Evolutionary conservation across 2,329 filamentous ascomycete genomes (phyloP).

Genomic region (Blastomyces emzantsi): DNA sequence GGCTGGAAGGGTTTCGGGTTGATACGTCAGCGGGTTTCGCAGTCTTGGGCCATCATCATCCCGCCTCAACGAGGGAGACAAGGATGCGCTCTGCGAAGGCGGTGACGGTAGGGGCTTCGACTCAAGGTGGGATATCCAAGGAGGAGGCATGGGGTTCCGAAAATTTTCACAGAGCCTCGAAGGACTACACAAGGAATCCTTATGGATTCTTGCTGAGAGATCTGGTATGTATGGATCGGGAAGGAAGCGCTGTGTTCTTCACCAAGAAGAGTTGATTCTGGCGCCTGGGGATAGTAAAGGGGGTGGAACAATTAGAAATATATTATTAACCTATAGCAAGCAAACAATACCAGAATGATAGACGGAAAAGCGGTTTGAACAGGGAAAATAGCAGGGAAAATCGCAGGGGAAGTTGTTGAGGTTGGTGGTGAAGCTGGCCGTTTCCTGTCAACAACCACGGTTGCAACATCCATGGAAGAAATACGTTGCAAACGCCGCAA

Average conservation of each 20-base stretch:
- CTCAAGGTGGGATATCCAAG: background rate
- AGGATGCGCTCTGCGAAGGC: background rate
- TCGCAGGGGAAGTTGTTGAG: background rate
- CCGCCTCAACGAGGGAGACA: background rate
- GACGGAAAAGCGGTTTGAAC: background rate
- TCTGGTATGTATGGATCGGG: background rate
- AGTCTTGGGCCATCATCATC: background rate
- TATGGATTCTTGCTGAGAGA: too few species aligned
- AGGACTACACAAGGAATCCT: background rate
- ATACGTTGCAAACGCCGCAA: background rate
- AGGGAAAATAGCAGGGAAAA: too few species aligned
- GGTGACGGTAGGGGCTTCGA: constrained; percentile 1
- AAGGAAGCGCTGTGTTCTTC: background rate
- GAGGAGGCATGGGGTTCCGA: background rate
- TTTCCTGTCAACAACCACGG: background rate
- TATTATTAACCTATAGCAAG: background rate
- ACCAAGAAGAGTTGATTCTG: background rate
- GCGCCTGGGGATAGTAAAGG: background rate
- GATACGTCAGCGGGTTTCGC: background rate
- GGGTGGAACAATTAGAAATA: background rate
- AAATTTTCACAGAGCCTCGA: background rate
- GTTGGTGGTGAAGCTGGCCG: background rate
- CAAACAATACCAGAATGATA: background rate
- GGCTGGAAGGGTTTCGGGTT: background rate
- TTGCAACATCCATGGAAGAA: too few species aligned